phyloP scores from a whole-genome alignment of 192 early-diverging fungal genomes.

The Chytriomyces confervae region DNA sequence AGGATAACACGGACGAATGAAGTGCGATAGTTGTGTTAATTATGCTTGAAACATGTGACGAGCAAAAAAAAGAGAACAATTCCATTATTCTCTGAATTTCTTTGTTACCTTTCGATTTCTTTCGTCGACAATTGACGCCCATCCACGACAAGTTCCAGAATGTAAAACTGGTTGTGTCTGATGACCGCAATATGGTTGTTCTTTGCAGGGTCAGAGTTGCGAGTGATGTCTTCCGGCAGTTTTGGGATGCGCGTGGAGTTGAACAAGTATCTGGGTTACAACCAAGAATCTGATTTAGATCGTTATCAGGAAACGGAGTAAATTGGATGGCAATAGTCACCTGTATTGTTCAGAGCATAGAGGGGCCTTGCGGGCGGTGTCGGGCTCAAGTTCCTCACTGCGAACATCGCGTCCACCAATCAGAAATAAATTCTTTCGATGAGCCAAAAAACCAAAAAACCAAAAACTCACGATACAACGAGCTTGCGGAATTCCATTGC shows the following conservation, averaged over 20 bases:
- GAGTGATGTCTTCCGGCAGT: conserved; percentile 83
- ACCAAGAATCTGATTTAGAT: not conserved
- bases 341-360: conserved; percentile 93
- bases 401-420: not conserved
- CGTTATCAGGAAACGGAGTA: too few species aligned
- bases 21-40: too few species aligned
- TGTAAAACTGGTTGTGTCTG: conserved; percentile 90
- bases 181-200: conserved; percentile 87
- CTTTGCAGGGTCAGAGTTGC: conserved; percentile 68
- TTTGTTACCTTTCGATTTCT: conserved; percentile 78
- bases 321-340: conserved; percentile 42
- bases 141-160: conserved; percentile 72
- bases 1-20: not conserved
- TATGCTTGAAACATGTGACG: not conserved
- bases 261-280: conserved; percentile 71
- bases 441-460: not conserved
- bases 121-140: conserved; percentile 80
- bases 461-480: conserved; percentile 64
- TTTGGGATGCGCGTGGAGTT: conserved; percentile 90
- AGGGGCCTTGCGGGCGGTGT: conserved; percentile 75
- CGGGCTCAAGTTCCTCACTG: conserved; percentile 78
- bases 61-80: not conserved
- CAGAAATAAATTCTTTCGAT: not conserved
- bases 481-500: conserved; percentile 85
- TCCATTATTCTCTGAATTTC: conserved; percentile 28